Base-by-base conservation (phyloP, 2,329 filamentous ascomycete genomes). In the Colletotrichum simmondsii region DNA sequence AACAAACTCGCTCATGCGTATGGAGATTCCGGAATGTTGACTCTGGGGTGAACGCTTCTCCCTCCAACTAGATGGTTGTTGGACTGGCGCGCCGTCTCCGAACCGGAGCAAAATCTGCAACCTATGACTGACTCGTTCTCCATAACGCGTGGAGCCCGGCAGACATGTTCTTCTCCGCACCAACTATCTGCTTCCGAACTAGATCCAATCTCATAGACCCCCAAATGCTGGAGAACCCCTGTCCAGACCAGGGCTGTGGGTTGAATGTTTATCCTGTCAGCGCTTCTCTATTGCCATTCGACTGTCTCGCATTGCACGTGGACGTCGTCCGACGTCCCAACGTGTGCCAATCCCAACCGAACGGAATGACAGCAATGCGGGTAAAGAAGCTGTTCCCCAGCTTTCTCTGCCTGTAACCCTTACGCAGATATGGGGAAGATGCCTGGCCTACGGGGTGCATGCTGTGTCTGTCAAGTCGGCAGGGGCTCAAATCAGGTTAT, bases 41-140 rank as follows among this genome's bases (percentile, higher is more conserved):
- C 53, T 61, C 26, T 73, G 60, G 71, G 71, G 66, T 73, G 71
- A 73, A 73, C 61, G 67, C 71, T 73, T 73, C 71, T 73, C 71
- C 71, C 64, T 61, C 26, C n/a, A 37, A 19, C 35, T 35, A 65
- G 61, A 49, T 10, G 19, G 24, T 46, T 61, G 46, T 57, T 58
- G 71, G 28, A n/a, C 30, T 59, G 42, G 42, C 42, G 60, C 54
- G 54, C 28, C 46, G 66, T 10, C 67, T 73, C 71, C 71, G 60
- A 71, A 73, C 67, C 71, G 71, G 71, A 71, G 71, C 71, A 73
- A 58, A 73, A 49, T 73, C 71, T 73, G 66, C 71, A 65, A 10
- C 46, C 19, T 37, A 5, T 24, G 46, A 72, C 66, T 72, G 70
- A 70, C 65, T 64, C 69, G 69, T 68, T 56, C 69, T 46, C 66